Evolutionary conservation across 163 green algal species (phyloP), one percentile per base, ranked within the genome.

Genomic region (Scenedesmus sp.): DNA sequence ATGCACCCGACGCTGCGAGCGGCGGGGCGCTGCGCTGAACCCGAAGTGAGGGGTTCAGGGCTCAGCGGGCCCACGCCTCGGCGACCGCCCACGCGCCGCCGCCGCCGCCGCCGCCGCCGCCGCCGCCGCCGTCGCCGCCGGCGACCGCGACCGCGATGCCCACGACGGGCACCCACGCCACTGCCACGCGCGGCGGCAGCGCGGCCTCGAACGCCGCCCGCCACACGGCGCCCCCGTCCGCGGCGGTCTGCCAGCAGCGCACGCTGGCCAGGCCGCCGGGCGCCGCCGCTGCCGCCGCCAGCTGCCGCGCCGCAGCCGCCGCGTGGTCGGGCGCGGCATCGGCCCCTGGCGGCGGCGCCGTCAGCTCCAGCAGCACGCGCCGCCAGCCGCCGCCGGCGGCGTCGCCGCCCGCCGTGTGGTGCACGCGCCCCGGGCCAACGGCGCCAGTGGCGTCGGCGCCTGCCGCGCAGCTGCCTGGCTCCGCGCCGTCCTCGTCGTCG

Each of bases 161-260:
- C 17, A 14, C 36, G 29, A 76, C 67, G 22, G 42, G 67, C 67
- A 76, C 67, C 5, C 15, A 28, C 34, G 64, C 50, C 20, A 70
- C 31, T 31, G 62, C 36, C 17, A 54, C 34, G 15, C 17, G 15
- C 15, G 33, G 4, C 34, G 29, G 17, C 28, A 65, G 14, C 22
- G 11, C 33, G 5, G 22, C 1, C 34, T 63, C 15, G 22, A 70
- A 36, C 22, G 7, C 14, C 2, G 17, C 62, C 36, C 31, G 36
- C 62, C 62, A 70, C 33, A 13, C 3, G 14, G 17, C 3, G 31
- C 24, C 45, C 15, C 58, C 50, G 4, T 65, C 5, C n/a, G n/a
- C 20, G 6, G 31, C 62, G 36, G 36, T 63, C 13, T 26, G 33
- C 67, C 67, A 76, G 31, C 69, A 28, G 34, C 50, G 39, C 24